Base-by-base conservation (phyloP, 768 basidiomycete species). In the Lyophyllum semitale region DNA sequence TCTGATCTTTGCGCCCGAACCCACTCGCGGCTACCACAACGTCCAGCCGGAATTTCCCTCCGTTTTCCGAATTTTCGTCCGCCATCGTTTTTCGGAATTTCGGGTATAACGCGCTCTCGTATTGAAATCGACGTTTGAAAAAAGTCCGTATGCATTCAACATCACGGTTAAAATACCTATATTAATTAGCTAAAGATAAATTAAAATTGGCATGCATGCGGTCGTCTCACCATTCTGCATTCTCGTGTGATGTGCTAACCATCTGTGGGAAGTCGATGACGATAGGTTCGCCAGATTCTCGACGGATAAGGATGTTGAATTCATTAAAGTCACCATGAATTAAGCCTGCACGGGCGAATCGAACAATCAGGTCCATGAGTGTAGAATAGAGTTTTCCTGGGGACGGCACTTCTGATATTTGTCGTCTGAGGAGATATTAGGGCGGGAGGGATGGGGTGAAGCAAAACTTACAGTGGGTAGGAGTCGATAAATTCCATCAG, bases 261-360 rank as follows among this genome's bases (percentile, higher is more conserved):
- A 98, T 98, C 76, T 99, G 97, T 8, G 97, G 97, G 69, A 99
- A 99, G 75, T 99, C 97, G 63, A 99, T 99, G 40, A 99, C 85
- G 49, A 98, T 73, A 7, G 95, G 91, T 63, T 93, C 86, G 11
- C 81, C 80, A 20, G 71, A 69, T 50, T 87, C 87, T 43, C 91
- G 84, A 33, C 83, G 83, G 63, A 99, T 94, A 58, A 99, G 85
- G 61, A 99, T 95, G 71, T 99, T 98, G 78, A 98, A 99, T 68
- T 99, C 97, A 73, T 99, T 99, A 74, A 91, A 99, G 63, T 99
- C 97, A 38, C 97, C 95, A 65, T 99, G 97, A 48, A 99, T 98
- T n/a, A 99, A 82, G 5, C 97, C 97, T 15, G 90, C 85, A 33
- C 84, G 86, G 5, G 96, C 95, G 65, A 98, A 89, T 50, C 94